Base-by-base conservation (phyloP, 1,284 basidiomycete species). In the Vanrija sp. region DNA sequence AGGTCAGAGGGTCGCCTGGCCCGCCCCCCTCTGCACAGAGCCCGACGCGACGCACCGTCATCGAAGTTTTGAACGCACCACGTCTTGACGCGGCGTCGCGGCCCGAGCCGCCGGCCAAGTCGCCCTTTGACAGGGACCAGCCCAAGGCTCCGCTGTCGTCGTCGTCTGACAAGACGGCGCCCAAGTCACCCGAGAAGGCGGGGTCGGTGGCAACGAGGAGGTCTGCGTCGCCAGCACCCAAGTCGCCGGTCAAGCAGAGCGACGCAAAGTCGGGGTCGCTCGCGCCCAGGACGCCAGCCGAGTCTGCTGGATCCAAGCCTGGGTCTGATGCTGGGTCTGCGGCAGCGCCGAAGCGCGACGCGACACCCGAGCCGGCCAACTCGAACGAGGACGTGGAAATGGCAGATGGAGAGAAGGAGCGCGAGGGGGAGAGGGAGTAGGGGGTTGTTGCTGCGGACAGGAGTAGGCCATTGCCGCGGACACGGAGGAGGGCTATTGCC, bases 61-160 rank as follows among this genome's bases (percentile, higher is more conserved):
- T 74, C 38, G 74, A 75, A 52, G 74, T 75, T 9, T 63, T 75
- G 10, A 75, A 75, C 52, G 58, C 66, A 7, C 65, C 68, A 8
- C 61, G 64, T 10, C 63, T 68, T 38, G 59, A 60, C 15, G 55
- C 58, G 23, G 64, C 62, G n/a, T 39, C 46, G 18, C 47, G 25
- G 43, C 15, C 21, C 42, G 28, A 54, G 46, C 38, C 43, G 42
- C 29, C n/a, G 39, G 23, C 25, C 39, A 28, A 42, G 42, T 28
- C 26, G 8, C 39, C 44, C 7, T 38, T n/a, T 28, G 43, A 38
- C 6, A 21, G 21, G 42, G 29, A 39, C 19, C 34, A 26, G 43
- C 53, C 19, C 15, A 46, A 48, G 26, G 51, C 48, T 10, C 40
- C 43, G 21, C n/a, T 40, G 16, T 23, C 55, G 12, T 39, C 38